Evolutionary conservation across 225 moss, liverwort and hornwort species (phyloP), one percentile per base, ranked within the genome.

Genomic region (Polytrichum formosum): DNA sequence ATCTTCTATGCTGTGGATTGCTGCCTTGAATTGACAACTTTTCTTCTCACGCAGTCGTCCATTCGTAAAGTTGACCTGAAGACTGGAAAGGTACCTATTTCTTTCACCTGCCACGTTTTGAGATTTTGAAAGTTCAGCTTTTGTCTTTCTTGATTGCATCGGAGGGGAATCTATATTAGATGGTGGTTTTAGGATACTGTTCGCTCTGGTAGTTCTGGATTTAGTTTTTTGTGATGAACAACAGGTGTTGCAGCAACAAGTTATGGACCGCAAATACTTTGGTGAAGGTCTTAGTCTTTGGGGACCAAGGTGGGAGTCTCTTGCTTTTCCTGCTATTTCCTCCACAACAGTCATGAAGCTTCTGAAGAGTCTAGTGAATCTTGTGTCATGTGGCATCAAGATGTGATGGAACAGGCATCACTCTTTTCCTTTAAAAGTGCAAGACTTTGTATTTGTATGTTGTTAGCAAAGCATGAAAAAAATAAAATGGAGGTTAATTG

Each of bases 221-320:
- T 13, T 46, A 46, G 46, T 46, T 46, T 46, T 46, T 13, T 46
- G 16, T 46, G 46, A 46, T 46, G 46, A 46, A 46, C 46, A 56
- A 71, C 85, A 98, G 98, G 94, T 98, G 71, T 74, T 85, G 78
- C 88, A 77, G 75, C 77, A 28, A 33, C 83, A 62, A 67, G 73
- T 33, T 65, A 84, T 98, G 90, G 70, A 84, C 30, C 54, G 2
- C 18, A 67, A 70, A 18, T 76, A 89, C 60, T 98, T 98, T 67
- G 98, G 98, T 55, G 98, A 98, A 81, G 98, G 98, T 67, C 83
- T 98, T 64, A 91, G 94, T 46, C 83, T 92, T n/a, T 98, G 98
- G 98, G 92, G 88, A 70, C 81, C 94, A 56, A 91, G 94, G 94
- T 98, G 68, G 64, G 73, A 31, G 13, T 56, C 29, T 67, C 1